Evolutionary conservation across 768 basidiomycete genomes (phyloP), one percentile per base, ranked within the genome.

Genomic region (Kwoniella bestiolae): DNA sequence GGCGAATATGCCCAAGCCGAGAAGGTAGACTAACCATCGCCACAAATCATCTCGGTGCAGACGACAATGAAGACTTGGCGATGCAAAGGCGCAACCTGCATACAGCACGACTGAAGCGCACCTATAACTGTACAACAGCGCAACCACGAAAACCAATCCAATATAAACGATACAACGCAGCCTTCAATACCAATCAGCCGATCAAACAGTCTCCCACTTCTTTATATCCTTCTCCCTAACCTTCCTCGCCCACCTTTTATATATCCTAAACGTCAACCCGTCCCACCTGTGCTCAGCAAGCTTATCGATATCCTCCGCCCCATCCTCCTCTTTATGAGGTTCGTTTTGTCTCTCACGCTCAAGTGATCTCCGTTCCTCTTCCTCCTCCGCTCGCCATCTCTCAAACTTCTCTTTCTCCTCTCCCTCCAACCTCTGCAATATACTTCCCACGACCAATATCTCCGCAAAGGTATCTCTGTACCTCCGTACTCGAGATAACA

Each of bases 381-480:
- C 31, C 31, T 72, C 60, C 31, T 72, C 57, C 18, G 47, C 66
- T 47, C 61, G 34, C 49, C 50, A 69, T 53, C 77, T 34, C 47
- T 78, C 79, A 50, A 80, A 80, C 12, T 45, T 62, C 29, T 74
- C 60, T 44, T 57, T 53, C 46, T 80, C 72, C 23, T 74, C 70
- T 5, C 79, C 79, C 52, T 78, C 71, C 12, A 80, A 68, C 57
- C 70, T 72, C 52, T 78, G 74, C 32, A 80, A 55, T 21, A 71
- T 71, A 34, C 71, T 66, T 11, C 75, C 77, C 12, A 74, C 44
- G 1, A 75, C 77, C 3, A 81, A 66, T 26, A 81, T 68, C 23
- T 70, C 68, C 16, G 80, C 78, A 62, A 81, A 81, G 0, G 73
- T 73, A 34, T 78, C 68, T 23, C 80, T 72, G 60, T 81, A 81